Percentiles rank a stretch among this genome's conserved stretches.
phyloP scores from a whole-genome alignment of 1,284 basidiomycete genomes.

The Flammula alnicola region DNA sequence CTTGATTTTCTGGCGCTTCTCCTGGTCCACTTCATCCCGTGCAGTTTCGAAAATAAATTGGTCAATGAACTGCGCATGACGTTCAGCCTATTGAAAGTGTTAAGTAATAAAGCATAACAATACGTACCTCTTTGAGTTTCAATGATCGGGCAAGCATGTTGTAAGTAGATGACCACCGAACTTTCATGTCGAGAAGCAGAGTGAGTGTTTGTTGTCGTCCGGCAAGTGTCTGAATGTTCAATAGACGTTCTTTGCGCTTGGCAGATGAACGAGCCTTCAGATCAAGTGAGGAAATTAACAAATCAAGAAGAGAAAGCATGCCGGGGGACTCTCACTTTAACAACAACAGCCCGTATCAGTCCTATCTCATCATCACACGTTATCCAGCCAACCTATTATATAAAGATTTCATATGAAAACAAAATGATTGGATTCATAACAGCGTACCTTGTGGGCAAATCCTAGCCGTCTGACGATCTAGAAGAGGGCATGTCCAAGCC shows the following conservation, averaged over 20 bases:
- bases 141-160: slow-evolving; percentile 23
- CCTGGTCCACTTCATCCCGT: background rate
- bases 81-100: background rate
- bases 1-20: background rate
- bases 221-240: slow-evolving; percentile 20
- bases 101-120: background rate
- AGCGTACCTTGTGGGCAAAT: slow-evolving; percentile 1
- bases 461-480: slow-evolving; percentile 11
- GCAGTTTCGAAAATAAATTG: background rate
- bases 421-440: background rate
- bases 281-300: background rate
- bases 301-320: background rate
- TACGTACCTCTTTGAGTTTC: slow-evolving; percentile 15
- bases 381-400: slow-evolving; percentile 1
- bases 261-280: slow-evolving; percentile 26
- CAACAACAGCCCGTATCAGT: slow-evolving; percentile 20
- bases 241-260: slow-evolving; percentile 25
- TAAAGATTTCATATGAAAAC: background rate
- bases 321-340: slow-evolving; percentile 26
- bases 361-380: slow-evolving; percentile 23
- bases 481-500: slow-evolving; percentile 34
- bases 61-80: background rate
- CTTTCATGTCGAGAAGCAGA: slow-evolving; percentile 29
- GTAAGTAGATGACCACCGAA: slow-evolving; percentile 29
- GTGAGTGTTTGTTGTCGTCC: slow-evolving; percentile 11